Percentiles rank a stretch among this genome's conserved stretches.
Evolutionary conservation across 192 early-diverging fungal genomes (phyloP).

Genomic region (Gamsiella multidivaricata): DNA sequence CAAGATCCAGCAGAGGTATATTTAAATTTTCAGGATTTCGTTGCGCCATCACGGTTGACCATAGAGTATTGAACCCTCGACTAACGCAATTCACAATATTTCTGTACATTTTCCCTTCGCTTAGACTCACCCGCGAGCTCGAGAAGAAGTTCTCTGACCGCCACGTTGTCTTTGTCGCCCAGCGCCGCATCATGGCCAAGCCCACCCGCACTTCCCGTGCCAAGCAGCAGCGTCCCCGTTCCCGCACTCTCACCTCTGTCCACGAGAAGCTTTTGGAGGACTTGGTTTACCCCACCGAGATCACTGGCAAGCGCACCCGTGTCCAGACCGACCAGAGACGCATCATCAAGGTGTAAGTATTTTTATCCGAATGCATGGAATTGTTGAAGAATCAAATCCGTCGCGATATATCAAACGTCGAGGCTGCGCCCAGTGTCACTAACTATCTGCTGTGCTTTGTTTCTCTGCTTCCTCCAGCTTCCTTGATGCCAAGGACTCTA

Average conservation of each 20-base stretch:
- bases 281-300: conserved; percentile 98
- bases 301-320: conserved; percentile 98
- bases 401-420: too few relatives aligned
- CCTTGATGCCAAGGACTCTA: conserved; percentile 98
- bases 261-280: conserved; percentile 98
- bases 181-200: conserved; percentile 96
- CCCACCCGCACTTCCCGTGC: conserved; percentile 89
- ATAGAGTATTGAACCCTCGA: background rate
- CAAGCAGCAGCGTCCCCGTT: conserved; percentile 94
- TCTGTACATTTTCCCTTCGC: background rate
- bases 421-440: too few relatives aligned
- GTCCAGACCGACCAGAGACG: conserved; percentile 95
- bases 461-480: conserved; percentile 61
- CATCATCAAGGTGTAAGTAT: conserved; percentile 89
- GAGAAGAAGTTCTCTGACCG: conserved; percentile 99
- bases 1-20: conserved; percentile 90
- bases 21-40: background rate
- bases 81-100: background rate
- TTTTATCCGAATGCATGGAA: conserved; percentile 15
- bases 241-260: conserved; percentile 95
- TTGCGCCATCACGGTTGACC: background rate
- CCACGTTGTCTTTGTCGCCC: conserved; percentile 92
- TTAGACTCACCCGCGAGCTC: conserved; percentile 94
- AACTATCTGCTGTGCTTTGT: background rate
- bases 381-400: too few relatives aligned